Evolutionary conservation across 805 yeast species (phyloP), one percentile per base, ranked within the genome.

Genomic region (Diddensiella transvaalensis): DNA sequence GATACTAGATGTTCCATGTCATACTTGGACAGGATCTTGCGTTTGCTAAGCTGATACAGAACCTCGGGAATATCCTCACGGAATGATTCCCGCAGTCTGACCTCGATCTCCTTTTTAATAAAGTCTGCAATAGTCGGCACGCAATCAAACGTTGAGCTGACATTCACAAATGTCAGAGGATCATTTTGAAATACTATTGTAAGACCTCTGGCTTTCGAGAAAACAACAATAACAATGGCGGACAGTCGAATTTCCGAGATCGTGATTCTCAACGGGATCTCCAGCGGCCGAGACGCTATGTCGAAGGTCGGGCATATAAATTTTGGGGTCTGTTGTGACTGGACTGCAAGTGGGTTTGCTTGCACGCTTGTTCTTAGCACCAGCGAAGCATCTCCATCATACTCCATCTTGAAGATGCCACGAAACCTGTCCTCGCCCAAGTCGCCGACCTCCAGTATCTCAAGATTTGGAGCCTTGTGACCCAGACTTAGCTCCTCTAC

Each of bases 391-490:
- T 86, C 88, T 2, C 95, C 95, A 35, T 72, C 69, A 62, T 87
- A 86, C 54, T 78, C 80, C 55, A 86, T 74, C 55, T 82, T 82
- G 71, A 86, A 86, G n/a, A 85, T 83, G 15, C 69, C 60, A 32
- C 67, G 64, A 37, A 64, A 22, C 83, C 90, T 58, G 84, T 71
- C 63, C 15, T 72, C 72, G 4, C 78, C 87, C 36, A 86, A 67
- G 60, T 85, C 91, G 10, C 90, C 90, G 54, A 85, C 82, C 59
- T 86, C 91, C 52, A 85, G 68, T 24, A 86, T 83, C 62, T 84
- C 91, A 53, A 86, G 79, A 48, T 73, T 71, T 1, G 95, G 95
- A 0, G 91, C 81, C 8, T 73, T 69, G 42, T 80, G 76, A n/a
- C 95, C 95, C 64, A 86, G 83, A 56, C 82, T 76, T 40, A 86